These are phyloP conservation scores for Exophiala xenobiotica DNA, from an alignment of 2,329 filamentous ascomycete genomes.

Conservation along the genomic window DNA sequence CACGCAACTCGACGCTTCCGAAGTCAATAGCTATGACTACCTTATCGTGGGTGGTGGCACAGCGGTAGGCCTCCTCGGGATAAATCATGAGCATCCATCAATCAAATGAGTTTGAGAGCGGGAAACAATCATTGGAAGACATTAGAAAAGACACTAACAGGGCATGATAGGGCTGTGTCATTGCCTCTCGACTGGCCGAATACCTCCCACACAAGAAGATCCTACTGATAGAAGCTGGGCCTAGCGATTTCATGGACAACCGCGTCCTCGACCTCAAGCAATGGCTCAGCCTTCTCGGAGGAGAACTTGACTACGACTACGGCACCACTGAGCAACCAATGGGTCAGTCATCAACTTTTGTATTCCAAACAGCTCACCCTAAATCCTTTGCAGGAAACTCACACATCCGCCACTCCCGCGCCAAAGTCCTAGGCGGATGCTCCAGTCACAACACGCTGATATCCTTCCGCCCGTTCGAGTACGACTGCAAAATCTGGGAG, in stretches of 20 bases:
- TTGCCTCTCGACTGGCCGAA: constrained; percentile 74
- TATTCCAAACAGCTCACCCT: no score
- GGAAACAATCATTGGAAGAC: not conserved
- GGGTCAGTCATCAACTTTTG: constrained; percentile 45
- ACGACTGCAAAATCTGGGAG: constrained; percentile 84
- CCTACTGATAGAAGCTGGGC: constrained; percentile 82
- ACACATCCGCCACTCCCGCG: constrained; percentile 85
- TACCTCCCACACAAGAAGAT: constrained; percentile 81
- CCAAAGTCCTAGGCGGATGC: constrained; percentile 89
- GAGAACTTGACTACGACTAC: constrained; percentile 89
- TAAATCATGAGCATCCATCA: no score
- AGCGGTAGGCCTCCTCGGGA: constrained; percentile 52
- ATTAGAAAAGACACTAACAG: constrained; percentile 4
- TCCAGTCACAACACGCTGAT: constrained; percentile 93
- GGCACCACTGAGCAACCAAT: constrained; percentile 84
- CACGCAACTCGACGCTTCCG: constrained; percentile 62
- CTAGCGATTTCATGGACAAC: constrained; percentile 85
- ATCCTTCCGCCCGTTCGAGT: constrained; percentile 86
- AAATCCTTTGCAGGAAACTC: constrained; percentile 67
- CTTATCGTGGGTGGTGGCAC: constrained; percentile 83
- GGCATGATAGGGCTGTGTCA: constrained; percentile 63
- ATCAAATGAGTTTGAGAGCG: not conserved
- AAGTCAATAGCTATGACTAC: constrained; percentile 74
- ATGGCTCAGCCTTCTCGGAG: constrained; percentile 81
- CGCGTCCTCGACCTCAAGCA: constrained; percentile 82